These are phyloP conservation scores for Amauroascus verrucosus DNA, from an alignment of 2,329 filamentous ascomycete species.

Conservation along the genomic window DNA sequence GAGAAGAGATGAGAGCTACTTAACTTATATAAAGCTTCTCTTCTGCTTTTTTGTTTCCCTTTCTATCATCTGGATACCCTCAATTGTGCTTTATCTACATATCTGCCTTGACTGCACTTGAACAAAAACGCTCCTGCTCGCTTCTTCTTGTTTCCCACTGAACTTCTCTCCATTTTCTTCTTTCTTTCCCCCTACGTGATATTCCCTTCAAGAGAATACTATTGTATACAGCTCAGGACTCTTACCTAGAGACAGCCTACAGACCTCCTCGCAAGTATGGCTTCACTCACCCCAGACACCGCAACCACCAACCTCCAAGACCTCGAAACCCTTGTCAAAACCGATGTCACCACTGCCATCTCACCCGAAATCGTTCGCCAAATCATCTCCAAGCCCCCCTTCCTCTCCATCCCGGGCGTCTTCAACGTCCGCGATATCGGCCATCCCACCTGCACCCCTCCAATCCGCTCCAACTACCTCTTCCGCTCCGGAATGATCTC, in stretches of 20 bases:
- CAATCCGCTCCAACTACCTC: slow-evolving; percentile 39
- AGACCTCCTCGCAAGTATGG: neutral
- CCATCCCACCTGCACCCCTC: slow-evolving; percentile 34
- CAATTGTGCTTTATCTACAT: no score
- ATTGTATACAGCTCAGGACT: no score
- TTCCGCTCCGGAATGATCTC: slow-evolving; percentile 62
- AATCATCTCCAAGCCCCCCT: slow-evolving; percentile 9
- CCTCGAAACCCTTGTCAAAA: slow-evolving; percentile 13
- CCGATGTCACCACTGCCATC: slow-evolving; percentile 5
- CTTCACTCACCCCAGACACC: neutral
- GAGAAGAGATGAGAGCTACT: neutral
- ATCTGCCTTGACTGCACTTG: no score
- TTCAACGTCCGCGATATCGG: slow-evolving; percentile 59
- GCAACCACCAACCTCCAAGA: neutral
- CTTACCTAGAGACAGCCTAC: no score
- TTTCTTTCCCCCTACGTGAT: no score
- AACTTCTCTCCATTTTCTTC: no score
- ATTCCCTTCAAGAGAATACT: no score
- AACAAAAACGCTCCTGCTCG: no score
- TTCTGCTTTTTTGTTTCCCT: neutral
- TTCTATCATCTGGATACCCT: neutral
- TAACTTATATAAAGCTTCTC: neutral
- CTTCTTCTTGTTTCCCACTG: no score
- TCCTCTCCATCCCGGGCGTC: slow-evolving; percentile 42
- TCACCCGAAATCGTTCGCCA: slow-evolving; percentile 6